A percentile compares a stretch with the other conserved stretches of the same genome.
phyloP scores from a whole-genome alignment of 148 eudicot genomes.

The Rhododendron williamsianum region DNA sequence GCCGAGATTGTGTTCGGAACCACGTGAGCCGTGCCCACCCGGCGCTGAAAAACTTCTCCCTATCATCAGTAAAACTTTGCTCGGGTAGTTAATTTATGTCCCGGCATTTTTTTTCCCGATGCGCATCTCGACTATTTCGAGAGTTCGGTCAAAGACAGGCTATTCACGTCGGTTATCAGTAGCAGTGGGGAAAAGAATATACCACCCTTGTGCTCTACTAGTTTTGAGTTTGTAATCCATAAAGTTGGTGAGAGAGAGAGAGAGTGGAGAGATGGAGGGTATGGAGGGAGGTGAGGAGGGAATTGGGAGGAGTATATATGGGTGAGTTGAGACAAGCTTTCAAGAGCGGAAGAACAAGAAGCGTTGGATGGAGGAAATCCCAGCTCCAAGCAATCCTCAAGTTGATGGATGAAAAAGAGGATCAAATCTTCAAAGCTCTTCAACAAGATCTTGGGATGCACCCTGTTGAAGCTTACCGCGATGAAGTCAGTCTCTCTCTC shows the following conservation, averaged over 20 bases:
- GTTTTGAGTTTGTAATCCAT: neutral
- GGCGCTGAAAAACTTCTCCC: too few species aligned
- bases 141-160: too few species aligned
- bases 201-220: too few species aligned
- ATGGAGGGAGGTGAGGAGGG: neutral
- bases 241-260: neutral
- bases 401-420: conserved; percentile 46
- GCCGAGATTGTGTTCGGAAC: too few species aligned
- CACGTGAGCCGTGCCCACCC: too few species aligned
- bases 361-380: conserved; percentile 56
- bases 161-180: too few species aligned
- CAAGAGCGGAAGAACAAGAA: conserved; percentile 53
- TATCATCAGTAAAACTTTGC: too few species aligned
- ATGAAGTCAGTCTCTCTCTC: conserved; percentile 56
- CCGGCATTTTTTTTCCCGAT: too few species aligned
- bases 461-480: conserved; percentile 64
- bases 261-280: neutral
- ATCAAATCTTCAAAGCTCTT: conserved; percentile 49
- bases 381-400: conserved; percentile 53
- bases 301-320: conserved; percentile 17
- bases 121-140: too few species aligned
- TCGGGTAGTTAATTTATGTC: too few species aligned
- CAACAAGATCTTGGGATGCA: conserved; percentile 62
- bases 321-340: conserved; percentile 49
- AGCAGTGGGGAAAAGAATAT: too few species aligned